Evolutionary conservation across 2,329 filamentous ascomycete genomes (phyloP).

Genomic region (Penicillium verrucosum): DNA sequence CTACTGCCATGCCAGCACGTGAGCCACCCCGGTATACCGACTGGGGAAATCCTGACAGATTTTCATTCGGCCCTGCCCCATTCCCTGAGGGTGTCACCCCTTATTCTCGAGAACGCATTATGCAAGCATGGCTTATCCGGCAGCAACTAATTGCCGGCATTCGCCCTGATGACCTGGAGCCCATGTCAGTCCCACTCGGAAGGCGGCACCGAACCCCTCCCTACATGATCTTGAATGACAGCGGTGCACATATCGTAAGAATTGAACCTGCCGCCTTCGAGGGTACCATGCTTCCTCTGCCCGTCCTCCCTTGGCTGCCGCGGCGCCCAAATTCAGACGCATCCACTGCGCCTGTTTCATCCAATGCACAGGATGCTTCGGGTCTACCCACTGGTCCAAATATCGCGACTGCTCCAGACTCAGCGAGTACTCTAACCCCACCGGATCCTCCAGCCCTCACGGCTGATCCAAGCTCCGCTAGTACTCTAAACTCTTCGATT

Average conservation of each 20-base stretch:
- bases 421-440: background rate
- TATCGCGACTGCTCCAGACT: background rate
- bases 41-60: background rate
- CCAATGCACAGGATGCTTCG: background rate
- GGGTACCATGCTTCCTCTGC: slow-evolving; percentile 3
- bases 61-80: background rate
- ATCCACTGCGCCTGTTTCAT: background rate
- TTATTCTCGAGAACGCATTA: background rate
- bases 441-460: no score
- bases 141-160: slow-evolving; percentile 32
- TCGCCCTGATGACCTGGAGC: slow-evolving; percentile 19
- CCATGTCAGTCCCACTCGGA: slow-evolving; percentile 10
- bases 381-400: background rate
- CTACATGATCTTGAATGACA: slow-evolving; percentile 27
- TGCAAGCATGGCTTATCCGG: slow-evolving; percentile 29
- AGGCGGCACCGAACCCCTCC: slow-evolving; percentile 46
- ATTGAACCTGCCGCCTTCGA: background rate
- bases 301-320: background rate
- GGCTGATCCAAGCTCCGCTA: no score
- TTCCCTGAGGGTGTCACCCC: background rate
- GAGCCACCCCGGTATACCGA: background rate
- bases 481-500: no score
- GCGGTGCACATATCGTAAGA: background rate
- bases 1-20: background rate
- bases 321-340: background rate